Evolutionary conservation across 2,329 filamentous ascomycete species (phyloP).

Genomic region (Alternaria atra): DNA sequence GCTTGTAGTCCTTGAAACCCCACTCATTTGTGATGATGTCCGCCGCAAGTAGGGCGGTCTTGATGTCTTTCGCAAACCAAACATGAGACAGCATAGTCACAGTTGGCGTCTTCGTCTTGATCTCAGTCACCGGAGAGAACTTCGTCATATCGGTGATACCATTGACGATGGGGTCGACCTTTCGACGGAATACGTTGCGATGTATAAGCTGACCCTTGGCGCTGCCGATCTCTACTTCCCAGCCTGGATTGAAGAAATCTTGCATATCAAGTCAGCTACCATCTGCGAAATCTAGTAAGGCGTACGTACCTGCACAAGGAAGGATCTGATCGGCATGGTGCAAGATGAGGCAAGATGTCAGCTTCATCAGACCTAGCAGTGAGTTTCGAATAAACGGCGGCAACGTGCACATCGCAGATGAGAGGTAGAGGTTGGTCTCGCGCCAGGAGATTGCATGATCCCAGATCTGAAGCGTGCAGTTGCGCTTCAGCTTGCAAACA

Average conservation of each 20-base stretch:
- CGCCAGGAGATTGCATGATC: constrained; percentile 71
- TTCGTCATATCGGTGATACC: constrained; percentile 71
- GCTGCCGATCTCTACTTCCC: constrained; percentile 70
- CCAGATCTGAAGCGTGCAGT: constrained; percentile 69
- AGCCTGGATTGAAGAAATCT: constrained; percentile 71
- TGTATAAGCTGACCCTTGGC: constrained; percentile 65
- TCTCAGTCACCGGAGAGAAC: constrained; percentile 67
- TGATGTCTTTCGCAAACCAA: constrained; percentile 69
- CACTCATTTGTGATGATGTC: constrained; percentile 72
- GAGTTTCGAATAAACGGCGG: constrained; percentile 54
- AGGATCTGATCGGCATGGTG: constrained; percentile 65
- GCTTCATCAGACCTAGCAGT: constrained; percentile 52
- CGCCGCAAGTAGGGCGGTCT: constrained; percentile 69
- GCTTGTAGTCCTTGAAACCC: constrained; percentile 70
- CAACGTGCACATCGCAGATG: constrained; percentile 53
- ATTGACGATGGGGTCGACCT: constrained; percentile 72
- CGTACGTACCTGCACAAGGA: constrained; percentile 43
- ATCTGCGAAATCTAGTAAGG: neutral
- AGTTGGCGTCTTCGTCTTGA: constrained; percentile 66
- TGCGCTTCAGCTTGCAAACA: constrained; percentile 68
- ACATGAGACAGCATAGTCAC: constrained; percentile 73
- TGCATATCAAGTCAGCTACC: constrained; percentile 41
- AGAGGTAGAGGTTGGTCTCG: constrained; percentile 58
- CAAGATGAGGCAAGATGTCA: constrained; percentile 53
- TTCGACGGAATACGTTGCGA: constrained; percentile 65